Evolutionary conservation across 192 early-diverging fungal genomes (phyloP).

Genomic region (Coemansia sp.): DNA sequence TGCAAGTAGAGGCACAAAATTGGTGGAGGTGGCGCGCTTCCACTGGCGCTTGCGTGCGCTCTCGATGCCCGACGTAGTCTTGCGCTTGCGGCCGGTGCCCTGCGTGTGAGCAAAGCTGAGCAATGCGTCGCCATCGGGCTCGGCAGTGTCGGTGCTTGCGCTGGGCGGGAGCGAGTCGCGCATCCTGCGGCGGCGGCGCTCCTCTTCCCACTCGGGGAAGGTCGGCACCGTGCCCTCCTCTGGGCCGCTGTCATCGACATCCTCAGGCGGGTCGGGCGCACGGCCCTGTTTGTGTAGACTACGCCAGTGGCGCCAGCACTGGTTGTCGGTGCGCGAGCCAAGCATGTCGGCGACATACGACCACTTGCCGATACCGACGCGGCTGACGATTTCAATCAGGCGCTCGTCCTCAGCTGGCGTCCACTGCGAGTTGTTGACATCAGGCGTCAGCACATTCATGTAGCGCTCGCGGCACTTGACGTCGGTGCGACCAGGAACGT

Average conservation of each 20-base stretch:
- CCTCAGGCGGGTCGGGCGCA: constrained; percentile 48
- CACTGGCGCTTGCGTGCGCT: constrained; percentile 57
- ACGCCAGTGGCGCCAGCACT: constrained; percentile 57
- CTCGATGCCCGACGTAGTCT: constrained; percentile 50
- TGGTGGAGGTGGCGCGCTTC: constrained; percentile 54
- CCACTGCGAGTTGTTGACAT: constrained; percentile 61
- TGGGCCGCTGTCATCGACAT: constrained; percentile 24
- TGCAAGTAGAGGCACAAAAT: constrained; percentile 49
- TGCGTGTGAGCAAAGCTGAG: constrained; percentile 37
- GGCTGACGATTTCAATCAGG: constrained; percentile 43
- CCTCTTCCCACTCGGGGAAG: constrained; percentile 54
- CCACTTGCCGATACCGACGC: constrained; percentile 59
- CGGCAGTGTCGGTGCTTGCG: not conserved
- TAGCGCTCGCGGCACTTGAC: constrained; percentile 79
- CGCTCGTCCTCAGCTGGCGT: constrained; percentile 54
- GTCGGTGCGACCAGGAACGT: constrained; percentile 72
- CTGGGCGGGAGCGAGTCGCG: constrained; percentile 1
- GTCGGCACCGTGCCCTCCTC: constrained; percentile 53
- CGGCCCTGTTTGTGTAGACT: constrained; percentile 54
- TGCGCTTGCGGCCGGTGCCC: constrained; percentile 54
- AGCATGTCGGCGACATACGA: constrained; percentile 56
- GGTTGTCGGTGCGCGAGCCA: constrained; percentile 59
- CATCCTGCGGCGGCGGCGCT: constrained; percentile 24
- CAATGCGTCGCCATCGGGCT: constrained; percentile 17
- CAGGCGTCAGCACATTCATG: constrained; percentile 65